These are phyloP conservation scores for Botrytis elliptica DNA, from an alignment of 2,329 filamentous ascomycete genomes.

Conservation along the genomic window DNA sequence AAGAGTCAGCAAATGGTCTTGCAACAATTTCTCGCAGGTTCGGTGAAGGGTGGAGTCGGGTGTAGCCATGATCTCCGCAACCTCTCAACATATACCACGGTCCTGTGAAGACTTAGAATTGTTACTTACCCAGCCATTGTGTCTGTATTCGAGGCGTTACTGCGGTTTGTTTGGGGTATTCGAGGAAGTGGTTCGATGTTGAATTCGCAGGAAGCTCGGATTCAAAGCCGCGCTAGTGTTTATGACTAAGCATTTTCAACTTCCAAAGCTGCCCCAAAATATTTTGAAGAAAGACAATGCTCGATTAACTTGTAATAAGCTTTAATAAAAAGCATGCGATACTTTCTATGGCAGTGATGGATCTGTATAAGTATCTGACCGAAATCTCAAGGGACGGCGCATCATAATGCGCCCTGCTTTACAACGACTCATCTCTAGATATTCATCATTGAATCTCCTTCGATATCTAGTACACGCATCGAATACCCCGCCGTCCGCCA, in stretches of 20 bases:
- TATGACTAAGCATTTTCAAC: constrained; percentile 28
- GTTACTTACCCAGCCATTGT: constrained; percentile 39
- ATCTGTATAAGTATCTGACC: background rate
- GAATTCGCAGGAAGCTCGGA: constrained; percentile 23
- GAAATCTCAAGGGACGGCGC: constrained; percentile 15
- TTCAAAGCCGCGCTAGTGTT: constrained; percentile 16
- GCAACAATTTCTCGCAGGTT: background rate
- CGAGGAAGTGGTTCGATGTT: constrained; percentile 21
- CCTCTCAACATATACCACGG: background rate
- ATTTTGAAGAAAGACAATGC: constrained; percentile 7
- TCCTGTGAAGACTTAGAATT: background rate
- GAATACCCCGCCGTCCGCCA: constrained; percentile 9
- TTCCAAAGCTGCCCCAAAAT: background rate
- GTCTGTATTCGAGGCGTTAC: constrained; percentile 24
- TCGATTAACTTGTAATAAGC: background rate
- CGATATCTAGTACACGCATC: constrained; percentile 27
- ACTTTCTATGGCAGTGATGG: constrained; percentile 12
- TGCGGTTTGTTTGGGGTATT: constrained; percentile 12
- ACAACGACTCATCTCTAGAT: constrained; percentile 36
- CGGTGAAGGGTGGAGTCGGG: background rate
- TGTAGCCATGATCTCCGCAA: background rate
- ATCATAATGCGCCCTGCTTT: constrained; percentile 30
- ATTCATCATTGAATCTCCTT: constrained; percentile 34
- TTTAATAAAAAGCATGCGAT: constrained; percentile 11
- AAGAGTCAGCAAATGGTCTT: constrained; percentile 15